phyloP scores from a whole-genome alignment of 768 basidiomycete species.

The Termitomyces sp. region DNA sequence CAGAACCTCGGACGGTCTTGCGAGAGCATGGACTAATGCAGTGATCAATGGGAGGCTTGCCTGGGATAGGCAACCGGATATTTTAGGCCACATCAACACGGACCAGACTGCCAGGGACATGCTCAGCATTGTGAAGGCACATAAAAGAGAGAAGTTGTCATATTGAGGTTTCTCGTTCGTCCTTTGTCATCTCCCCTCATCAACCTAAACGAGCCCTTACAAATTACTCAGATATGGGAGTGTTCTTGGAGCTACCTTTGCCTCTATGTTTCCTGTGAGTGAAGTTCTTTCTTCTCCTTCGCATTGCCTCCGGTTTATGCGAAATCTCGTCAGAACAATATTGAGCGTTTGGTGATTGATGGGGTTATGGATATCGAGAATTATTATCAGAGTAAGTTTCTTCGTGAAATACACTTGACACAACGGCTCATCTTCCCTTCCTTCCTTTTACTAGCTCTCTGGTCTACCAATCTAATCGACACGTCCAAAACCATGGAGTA shows the following conservation, averaged over 20 bases:
- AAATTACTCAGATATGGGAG: constrained; percentile 19
- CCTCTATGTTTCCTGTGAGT: constrained; percentile 25
- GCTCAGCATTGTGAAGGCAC: constrained; percentile 29
- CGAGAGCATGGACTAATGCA: constrained; percentile 28
- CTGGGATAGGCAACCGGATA: constrained; percentile 24
- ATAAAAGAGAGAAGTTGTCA: constrained; percentile 28
- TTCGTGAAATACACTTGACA: background rate
- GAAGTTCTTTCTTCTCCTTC: background rate
- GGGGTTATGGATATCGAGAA: constrained; percentile 38
- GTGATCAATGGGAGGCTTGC: constrained; percentile 30
- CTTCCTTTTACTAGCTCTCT: constrained; percentile 20
- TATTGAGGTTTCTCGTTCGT: constrained; percentile 31
- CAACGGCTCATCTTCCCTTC: background rate
- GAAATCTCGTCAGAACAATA: constrained; percentile 25
- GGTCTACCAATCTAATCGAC: constrained; percentile 33
- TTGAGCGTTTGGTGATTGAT: constrained; percentile 36
- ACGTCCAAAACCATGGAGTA: constrained; percentile 30
- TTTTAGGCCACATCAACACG: constrained; percentile 29
- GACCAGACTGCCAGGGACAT: constrained; percentile 37
- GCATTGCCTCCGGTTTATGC: background rate
- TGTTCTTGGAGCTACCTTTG: constrained; percentile 25
- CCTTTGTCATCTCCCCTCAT: background rate
- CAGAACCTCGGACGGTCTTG: constrained; percentile 20
- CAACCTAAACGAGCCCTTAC: background rate
- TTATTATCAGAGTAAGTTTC: constrained; percentile 32